Evolutionary conservation across 805 yeast genomes (phyloP).

Genomic region (Kuraishia ogatae): DNA sequence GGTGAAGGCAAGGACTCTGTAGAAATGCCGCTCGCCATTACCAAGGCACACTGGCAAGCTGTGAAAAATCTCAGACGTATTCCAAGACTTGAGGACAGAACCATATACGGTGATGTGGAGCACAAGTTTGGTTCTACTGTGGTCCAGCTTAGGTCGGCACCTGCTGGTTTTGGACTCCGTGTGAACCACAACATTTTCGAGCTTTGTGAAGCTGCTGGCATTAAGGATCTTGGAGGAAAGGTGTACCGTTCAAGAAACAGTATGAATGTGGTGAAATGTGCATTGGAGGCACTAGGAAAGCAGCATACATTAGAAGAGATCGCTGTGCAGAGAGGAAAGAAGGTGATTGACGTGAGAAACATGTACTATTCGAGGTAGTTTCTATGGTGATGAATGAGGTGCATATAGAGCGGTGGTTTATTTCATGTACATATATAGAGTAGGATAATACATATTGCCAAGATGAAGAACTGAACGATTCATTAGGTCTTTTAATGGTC

Average conservation of each 20-base stretch:
- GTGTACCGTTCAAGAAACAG: constrained; percentile 88
- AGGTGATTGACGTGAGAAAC: constrained; percentile 86
- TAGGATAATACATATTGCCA: not conserved
- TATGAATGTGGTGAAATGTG: constrained; percentile 89
- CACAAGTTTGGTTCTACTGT: constrained; percentile 83
- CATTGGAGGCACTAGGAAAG: constrained; percentile 71
- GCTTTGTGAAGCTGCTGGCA: constrained; percentile 88
- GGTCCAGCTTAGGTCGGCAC: constrained; percentile 74
- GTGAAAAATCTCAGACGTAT: constrained; percentile 73
- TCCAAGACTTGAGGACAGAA: constrained; percentile 86
- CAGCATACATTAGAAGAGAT: constrained; percentile 82
- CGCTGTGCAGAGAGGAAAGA: constrained; percentile 90
- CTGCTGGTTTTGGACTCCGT: constrained; percentile 89
- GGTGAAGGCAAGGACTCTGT: constrained; percentile 91
- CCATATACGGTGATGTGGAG: constrained; percentile 77
- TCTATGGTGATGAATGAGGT: constrained; percentile 7
- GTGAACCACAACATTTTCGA: constrained; percentile 87
- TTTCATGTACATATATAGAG: not conserved
- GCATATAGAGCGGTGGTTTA: not conserved
- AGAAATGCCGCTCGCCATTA: constrained; percentile 64
- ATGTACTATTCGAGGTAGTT: constrained; percentile 54
- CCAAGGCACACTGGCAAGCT: constrained; percentile 90
- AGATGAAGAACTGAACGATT: not conserved
- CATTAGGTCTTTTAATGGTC: not conserved
- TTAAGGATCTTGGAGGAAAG: constrained; percentile 86